Evolutionary conservation across 225 moss, liverwort and hornwort species (phyloP).

Genomic region (Pseudisothecium myosuroides): DNA sequence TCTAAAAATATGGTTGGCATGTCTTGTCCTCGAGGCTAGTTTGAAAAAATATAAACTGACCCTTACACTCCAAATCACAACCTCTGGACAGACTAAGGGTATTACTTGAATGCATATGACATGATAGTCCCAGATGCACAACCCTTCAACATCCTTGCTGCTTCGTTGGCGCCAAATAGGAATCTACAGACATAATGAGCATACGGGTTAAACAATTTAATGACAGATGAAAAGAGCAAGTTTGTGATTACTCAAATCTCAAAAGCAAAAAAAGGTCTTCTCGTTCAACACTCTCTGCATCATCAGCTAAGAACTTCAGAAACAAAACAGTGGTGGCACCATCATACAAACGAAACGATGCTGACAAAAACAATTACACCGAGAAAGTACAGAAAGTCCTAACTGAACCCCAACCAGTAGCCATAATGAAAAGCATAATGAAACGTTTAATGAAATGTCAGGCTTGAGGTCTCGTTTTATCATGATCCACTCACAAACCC

Average conservation of each 20-base stretch:
- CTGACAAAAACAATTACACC: background rate
- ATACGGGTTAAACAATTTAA: background rate
- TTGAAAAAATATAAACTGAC: background rate
- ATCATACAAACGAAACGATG: background rate
- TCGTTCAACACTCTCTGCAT: background rate
- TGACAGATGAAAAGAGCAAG: background rate
- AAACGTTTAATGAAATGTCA: background rate
- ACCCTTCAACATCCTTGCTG: slow-evolving; percentile 12
- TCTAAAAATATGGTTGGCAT: background rate
- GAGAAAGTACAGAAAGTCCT: background rate
- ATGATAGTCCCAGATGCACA: slow-evolving; percentile 55
- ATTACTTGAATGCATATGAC: slow-evolving; percentile 49
- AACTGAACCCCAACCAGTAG: background rate
- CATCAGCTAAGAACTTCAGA: background rate
- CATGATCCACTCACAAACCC: background rate
- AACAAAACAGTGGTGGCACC: background rate
- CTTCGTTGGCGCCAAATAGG: slow-evolving; percentile 44
- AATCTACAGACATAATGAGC: slow-evolving; percentile 7
- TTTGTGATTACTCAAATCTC: background rate
- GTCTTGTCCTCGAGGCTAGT: background rate
- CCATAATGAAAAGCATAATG: background rate
- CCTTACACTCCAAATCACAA: background rate
- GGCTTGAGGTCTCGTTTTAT: background rate
- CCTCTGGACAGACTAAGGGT: background rate
- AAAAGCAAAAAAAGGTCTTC: background rate